Evolutionary conservation across 2,329 filamentous ascomycete genomes (phyloP).

Genomic region (Colletotrichum sp.): DNA sequence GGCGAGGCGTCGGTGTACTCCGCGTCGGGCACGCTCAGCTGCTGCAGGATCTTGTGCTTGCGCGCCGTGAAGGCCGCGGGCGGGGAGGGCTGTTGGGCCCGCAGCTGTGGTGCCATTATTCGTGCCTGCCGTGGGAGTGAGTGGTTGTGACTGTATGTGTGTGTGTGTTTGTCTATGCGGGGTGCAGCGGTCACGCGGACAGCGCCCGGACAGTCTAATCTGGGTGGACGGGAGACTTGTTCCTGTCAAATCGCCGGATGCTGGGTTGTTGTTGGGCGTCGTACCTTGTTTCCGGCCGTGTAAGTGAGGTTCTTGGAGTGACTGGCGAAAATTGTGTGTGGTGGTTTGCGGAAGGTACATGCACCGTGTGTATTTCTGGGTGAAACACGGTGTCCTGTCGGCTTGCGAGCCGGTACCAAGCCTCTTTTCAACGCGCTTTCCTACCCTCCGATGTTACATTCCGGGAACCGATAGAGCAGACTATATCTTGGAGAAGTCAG

Average conservation of each 20-base stretch:
- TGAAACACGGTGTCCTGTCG: background rate
- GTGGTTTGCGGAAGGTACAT: background rate
- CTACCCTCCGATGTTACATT: conserved; percentile 5
- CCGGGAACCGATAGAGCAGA: background rate
- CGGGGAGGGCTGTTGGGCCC: conserved; percentile 28
- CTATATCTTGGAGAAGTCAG: background rate
- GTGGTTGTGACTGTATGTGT: background rate
- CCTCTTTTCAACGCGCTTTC: background rate
- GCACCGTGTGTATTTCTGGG: background rate
- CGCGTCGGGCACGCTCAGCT: conserved; percentile 70
- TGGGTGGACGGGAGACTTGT: background rate
- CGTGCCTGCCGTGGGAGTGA: background rate
- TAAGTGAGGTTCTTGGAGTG: conserved; percentile 9
- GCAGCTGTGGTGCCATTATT: background rate
- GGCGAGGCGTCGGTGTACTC: conserved; percentile 86
- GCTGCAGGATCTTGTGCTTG: conserved; percentile 75
- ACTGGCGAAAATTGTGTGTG: background rate
- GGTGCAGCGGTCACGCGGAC: background rate
- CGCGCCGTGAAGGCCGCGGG: conserved; percentile 56
- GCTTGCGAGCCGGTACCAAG: conserved; percentile 5
- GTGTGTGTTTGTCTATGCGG: background rate
- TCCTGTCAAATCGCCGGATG: background rate
- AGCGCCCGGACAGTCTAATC: background rate
- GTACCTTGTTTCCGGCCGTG: background rate
- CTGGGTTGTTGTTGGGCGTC: background rate